Conservation (phyloP, 2,329 filamentous ascomycete species). For the Aspergillus sp. region DNA sequence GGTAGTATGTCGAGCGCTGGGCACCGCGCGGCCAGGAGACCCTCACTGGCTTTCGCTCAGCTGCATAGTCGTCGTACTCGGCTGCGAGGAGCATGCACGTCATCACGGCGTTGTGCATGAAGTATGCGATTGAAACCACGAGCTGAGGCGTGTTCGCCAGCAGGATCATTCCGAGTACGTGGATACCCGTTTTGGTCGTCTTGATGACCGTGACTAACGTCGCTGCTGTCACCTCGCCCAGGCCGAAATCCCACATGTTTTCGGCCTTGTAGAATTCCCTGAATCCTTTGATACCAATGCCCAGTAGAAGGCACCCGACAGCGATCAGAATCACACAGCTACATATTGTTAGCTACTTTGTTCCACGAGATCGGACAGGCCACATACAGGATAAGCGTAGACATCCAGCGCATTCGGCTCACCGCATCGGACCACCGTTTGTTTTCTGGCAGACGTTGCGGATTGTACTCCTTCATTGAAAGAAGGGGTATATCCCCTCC, state of each 20-base stretch:
- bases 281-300: not conserved
- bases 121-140: constrained; percentile 32
- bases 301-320: no score
- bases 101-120: constrained; percentile 32
- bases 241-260: not conserved
- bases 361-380: not conserved
- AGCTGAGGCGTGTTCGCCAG: constrained; percentile 33
- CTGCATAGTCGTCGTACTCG: constrained; percentile 49
- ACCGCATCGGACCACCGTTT: constrained; percentile 8
- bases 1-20: constrained; percentile 46
- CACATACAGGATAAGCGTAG: constrained; percentile 2
- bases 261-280: not conserved
- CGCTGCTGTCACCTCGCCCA: not conserved
- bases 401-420: constrained; percentile 1
- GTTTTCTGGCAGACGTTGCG: not conserved
- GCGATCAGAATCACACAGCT: not conserved
- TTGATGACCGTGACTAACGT: not conserved
- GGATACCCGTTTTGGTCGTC: not conserved
- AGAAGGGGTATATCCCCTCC: not conserved
- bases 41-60: constrained; percentile 38
- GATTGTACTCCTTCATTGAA: not conserved
- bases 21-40: constrained; percentile 41
- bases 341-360: not conserved
- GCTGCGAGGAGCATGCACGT: constrained; percentile 47
- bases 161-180: constrained; percentile 5